Percentiles rank a stretch among this genome's conserved stretches.
Evolutionary conservation across 768 basidiomycete species (phyloP).

Genomic region (Amanita muscaria): DNA sequence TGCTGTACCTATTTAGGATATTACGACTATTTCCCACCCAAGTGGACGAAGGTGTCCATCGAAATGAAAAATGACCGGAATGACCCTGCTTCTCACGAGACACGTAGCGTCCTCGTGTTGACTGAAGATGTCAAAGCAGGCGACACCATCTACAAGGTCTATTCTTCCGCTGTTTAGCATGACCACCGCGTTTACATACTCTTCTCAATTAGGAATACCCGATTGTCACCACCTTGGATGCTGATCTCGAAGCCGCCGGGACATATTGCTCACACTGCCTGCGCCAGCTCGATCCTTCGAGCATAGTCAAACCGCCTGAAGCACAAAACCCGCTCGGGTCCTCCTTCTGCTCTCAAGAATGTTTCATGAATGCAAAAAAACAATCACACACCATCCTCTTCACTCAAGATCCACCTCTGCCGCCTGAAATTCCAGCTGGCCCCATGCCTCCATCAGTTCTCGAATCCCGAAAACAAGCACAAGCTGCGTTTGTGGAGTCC

Average conservation of each 20-base stretch:
- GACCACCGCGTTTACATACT: constrained; percentile 5
- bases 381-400: constrained; percentile 68
- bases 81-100: constrained; percentile 22
- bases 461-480: constrained; percentile 47
- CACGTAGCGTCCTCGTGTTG: constrained; percentile 51
- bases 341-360: constrained; percentile 67
- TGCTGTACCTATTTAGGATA: constrained; percentile 45
- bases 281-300: constrained; percentile 40
- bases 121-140: constrained; percentile 61
- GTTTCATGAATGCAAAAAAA: constrained; percentile 43
- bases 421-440: constrained; percentile 30
- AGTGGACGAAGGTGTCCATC: constrained; percentile 59
- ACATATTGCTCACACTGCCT: constrained; percentile 72
- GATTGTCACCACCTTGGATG: constrained; percentile 61
- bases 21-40: constrained; percentile 69
- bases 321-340: constrained; percentile 44
- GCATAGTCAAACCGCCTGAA: constrained; percentile 31
- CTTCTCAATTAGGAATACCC: constrained; percentile 53
- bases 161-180: not conserved
- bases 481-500: constrained; percentile 47
- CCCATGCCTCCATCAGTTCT: constrained; percentile 22
- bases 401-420: constrained; percentile 53
- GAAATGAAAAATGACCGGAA: constrained; percentile 26
- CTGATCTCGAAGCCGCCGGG: constrained; percentile 58
- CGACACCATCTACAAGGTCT: constrained; percentile 70